A percentile compares a stretch with the other conserved stretches of the same genome.
These are phyloP conservation scores for Kluyveromyces dobzhanskii DNA, from an alignment of 805 yeast species.

Conservation along the genomic window DNA sequence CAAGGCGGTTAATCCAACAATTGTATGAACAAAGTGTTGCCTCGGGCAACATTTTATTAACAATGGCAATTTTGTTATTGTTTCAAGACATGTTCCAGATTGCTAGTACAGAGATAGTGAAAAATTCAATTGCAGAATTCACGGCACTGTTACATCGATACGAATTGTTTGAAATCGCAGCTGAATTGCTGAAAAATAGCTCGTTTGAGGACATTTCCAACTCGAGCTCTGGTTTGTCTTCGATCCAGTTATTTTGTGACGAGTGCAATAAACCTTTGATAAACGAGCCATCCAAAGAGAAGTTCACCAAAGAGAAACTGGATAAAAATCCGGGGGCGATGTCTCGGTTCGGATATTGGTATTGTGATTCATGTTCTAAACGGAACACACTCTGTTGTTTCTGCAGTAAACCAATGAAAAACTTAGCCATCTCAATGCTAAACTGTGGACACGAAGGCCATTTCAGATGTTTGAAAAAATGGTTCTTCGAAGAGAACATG, in stretches of 20 bases:
- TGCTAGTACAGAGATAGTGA: slow-evolving; percentile 20
- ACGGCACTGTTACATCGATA: slow-evolving; percentile 24
- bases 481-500: slow-evolving; percentile 64
- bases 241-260: slow-evolving; percentile 51
- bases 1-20: slow-evolving; percentile 22
- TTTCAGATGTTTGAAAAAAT: slow-evolving; percentile 63
- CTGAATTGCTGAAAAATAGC: slow-evolving; percentile 27
- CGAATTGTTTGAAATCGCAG: slow-evolving; percentile 28
- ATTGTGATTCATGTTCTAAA: slow-evolving; percentile 63
- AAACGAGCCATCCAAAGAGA: slow-evolving; percentile 47
- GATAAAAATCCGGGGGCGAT: slow-evolving; percentile 27
- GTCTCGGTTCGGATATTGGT: slow-evolving; percentile 64
- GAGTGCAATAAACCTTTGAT: slow-evolving; percentile 50
- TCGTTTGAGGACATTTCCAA: slow-evolving; percentile 27
- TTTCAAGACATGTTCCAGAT: slow-evolving; percentile 26
- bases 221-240: slow-evolving; percentile 25
- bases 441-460: slow-evolving; percentile 88
- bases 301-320: slow-evolving; percentile 17
- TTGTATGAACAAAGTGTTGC: slow-evolving; percentile 25
- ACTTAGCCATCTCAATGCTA: slow-evolving; percentile 50
- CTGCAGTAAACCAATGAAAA: slow-evolving; percentile 71
- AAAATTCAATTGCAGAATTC: slow-evolving; percentile 25
- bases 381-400: slow-evolving; percentile 62
- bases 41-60: slow-evolving; percentile 25
- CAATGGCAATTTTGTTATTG: slow-evolving; percentile 21